Evolutionary conservation across 2,329 filamentous ascomycete genomes (phyloP).

Genomic region (Rutstroemia sp.): DNA sequence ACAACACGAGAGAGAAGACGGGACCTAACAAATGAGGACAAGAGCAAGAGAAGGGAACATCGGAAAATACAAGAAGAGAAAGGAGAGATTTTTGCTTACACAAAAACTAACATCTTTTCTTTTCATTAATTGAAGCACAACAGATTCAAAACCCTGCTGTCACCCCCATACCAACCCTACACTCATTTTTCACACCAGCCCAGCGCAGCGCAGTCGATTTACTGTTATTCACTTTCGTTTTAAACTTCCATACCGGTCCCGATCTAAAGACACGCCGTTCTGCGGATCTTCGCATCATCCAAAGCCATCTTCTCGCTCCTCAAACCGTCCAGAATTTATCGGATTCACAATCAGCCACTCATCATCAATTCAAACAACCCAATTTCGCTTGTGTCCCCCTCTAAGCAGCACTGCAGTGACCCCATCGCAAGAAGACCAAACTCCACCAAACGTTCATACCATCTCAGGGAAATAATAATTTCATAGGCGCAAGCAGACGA

Average conservation of each 20-base stretch:
- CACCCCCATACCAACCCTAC: not conserved
- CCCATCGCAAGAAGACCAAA: not conserved
- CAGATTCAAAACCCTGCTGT: not conserved
- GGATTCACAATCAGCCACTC: not conserved
- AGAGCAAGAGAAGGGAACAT: not conserved
- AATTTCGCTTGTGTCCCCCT: not conserved
- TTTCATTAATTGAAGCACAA: not conserved
- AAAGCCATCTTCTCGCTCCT: not conserved
- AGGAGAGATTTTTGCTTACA: not conserved
- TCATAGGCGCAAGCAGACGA: too few relatives aligned
- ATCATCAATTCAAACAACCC: not conserved
- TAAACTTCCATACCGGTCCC: not conserved
- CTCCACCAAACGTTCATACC: too few relatives aligned
- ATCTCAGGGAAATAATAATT: too few relatives aligned
- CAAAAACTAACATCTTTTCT: slow-evolving; percentile 1
- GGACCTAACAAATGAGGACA: not conserved
- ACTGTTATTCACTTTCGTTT: not conserved
- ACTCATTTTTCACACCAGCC: not conserved
- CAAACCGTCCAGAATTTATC: not conserved
- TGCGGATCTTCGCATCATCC: not conserved
- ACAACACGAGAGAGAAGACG: not conserved
- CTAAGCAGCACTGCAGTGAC: not conserved
- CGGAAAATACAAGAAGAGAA: not conserved
- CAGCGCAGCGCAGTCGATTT: not conserved
- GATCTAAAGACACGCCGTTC: too few relatives aligned